A percentile compares a stretch with the other conserved stretches of the same genome.
phyloP scores from a whole-genome alignment of 805 yeast species.

The Ogataea paradorogensis region DNA sequence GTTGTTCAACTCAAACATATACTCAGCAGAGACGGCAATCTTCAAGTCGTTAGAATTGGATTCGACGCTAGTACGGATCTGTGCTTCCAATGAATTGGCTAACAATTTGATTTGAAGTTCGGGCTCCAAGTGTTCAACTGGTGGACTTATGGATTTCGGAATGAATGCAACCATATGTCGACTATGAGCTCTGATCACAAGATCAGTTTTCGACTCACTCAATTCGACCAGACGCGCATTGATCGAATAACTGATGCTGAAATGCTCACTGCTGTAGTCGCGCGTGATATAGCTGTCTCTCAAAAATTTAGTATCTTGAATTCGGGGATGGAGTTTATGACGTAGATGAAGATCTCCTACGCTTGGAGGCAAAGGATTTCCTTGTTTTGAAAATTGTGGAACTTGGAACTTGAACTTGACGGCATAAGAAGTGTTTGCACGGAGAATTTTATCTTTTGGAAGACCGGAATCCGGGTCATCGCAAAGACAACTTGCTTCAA shows the following conservation, averaged over 20 bases:
- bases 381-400: constrained; percentile 15
- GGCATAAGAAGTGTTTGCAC: constrained; percentile 14
- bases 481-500: constrained; percentile 22
- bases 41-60: background rate
- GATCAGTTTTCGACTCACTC: constrained; percentile 1
- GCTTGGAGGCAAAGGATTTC: constrained; percentile 15
- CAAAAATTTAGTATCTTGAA: constrained; percentile 11
- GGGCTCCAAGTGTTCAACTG: constrained; percentile 1
- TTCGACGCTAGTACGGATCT: background rate
- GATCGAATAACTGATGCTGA: constrained; percentile 17
- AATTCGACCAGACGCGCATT: constrained; percentile 17
- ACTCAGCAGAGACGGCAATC: background rate
- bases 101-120: constrained; percentile 10
- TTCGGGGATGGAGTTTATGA: constrained; percentile 6
- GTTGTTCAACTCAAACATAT: constrained; percentile 1
- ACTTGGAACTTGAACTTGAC: constrained; percentile 19
- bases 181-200: constrained; percentile 15
- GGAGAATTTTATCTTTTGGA: constrained; percentile 17
- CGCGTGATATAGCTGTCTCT: constrained; percentile 5
- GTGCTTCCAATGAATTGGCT: constrained; percentile 11
- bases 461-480: constrained; percentile 15
- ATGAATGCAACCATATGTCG: constrained; percentile 17
- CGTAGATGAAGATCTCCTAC: constrained; percentile 18
- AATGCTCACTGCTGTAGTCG: constrained; percentile 9
- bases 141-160: background rate